Evolutionary conservation across 2,329 filamentous ascomycete species (phyloP), one percentile per base, ranked within the genome.

Genomic region (Monilinia polystroma): DNA sequence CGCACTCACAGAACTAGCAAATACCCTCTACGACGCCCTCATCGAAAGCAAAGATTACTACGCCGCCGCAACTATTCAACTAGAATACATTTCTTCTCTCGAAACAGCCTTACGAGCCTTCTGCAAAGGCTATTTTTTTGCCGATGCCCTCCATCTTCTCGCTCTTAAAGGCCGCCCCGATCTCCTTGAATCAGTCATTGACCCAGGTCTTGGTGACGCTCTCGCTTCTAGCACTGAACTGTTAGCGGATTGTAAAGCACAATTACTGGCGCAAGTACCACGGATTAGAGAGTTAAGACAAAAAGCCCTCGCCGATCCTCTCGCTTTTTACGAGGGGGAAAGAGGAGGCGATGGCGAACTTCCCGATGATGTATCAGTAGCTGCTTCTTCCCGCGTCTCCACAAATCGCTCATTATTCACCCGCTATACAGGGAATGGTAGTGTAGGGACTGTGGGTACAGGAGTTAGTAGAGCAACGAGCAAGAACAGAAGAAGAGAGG

Each of bases 361-460:
- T 1, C 95, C 94, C 0, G 95, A 99, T 76, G 93, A 99, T 78
- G 84, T 99, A 60, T 97, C 92, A 1, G 83, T 99, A 2, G 95
- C 95, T 0, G 90, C 93, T 0, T 84, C 81, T 63, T 97, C 93
- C 4, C 87, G 93, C 63, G 82, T 92, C 26, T 91, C 87, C 68
- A 97, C 94, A 0, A 86, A 87, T 54, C 90, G 90, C n/a, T 93
- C 90, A 38, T 85, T 99, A 76, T 97, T 98, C 82, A 98, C 94
- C 6, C 83, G 93, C 26, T 98, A 97, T 79, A 96, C 93, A 0
- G 90, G 91, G 68, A 90, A 89, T 68, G 73, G 68, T 2, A 72
- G 72, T 56, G 68, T 70, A 20, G 71, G 88, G 29, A 93, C 91
- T 26, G 83, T 87, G 2, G 90, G 87, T 26, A 93, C 90, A 16